Evolutionary conservation across 1,284 basidiomycete species (phyloP).

Genomic region (Papiliotrema flavescens): DNA sequence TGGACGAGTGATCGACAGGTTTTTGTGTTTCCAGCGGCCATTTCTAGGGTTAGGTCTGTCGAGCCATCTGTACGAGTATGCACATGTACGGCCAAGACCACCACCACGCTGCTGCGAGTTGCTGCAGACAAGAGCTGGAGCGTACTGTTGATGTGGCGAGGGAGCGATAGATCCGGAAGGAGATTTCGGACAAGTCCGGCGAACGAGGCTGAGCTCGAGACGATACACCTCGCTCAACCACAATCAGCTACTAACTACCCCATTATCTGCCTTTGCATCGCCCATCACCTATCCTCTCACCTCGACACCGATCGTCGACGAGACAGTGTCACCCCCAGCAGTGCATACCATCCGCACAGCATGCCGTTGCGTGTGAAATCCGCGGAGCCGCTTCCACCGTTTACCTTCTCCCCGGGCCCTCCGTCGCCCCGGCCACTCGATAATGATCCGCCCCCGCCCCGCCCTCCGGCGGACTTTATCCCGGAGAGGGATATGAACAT

Average conservation of each 20-base stretch:
- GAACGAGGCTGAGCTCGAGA: background rate
- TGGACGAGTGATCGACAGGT: too few species aligned
- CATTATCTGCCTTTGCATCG: background rate
- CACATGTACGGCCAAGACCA: too few species aligned
- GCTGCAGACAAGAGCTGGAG: background rate
- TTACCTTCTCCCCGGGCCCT: constrained; percentile 31
- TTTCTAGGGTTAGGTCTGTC: background rate
- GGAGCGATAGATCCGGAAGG: too few species aligned
- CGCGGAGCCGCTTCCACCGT: constrained; percentile 24
- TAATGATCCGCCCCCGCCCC: constrained; percentile 10
- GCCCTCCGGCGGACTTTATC: constrained; percentile 74
- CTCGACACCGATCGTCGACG: too few species aligned
- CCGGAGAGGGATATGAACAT: constrained; percentile 80
- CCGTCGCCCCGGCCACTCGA: constrained; percentile 8
- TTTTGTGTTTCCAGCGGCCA: background rate
- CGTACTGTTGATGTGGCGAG: too few species aligned
- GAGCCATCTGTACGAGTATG: background rate
- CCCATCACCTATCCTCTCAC: background rate
- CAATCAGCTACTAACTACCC: background rate
- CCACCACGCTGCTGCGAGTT: background rate
- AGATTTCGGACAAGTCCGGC: background rate
- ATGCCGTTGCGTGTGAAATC: constrained; percentile 37
- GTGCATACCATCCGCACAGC: too few species aligned
- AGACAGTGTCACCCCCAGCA: too few species aligned
- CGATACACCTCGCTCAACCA: background rate